These are phyloP conservation scores for Mortierella sp. DNA, from an alignment of 371 early-diverging fungal genomes.

Conservation along the genomic window DNA sequence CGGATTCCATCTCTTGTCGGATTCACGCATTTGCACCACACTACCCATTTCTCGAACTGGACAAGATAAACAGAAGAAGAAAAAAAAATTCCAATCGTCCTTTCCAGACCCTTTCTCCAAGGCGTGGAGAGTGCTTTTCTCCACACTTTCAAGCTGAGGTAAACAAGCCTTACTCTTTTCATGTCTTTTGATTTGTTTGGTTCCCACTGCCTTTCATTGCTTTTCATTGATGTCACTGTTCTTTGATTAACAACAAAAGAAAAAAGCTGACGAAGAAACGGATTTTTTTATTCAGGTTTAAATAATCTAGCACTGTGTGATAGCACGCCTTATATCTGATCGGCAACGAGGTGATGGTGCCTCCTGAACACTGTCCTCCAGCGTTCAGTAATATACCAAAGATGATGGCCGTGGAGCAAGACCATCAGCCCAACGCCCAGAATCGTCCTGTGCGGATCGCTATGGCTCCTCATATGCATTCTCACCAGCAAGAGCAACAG, in stretches of 20 bases:
- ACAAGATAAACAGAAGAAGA: not conserved
- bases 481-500: conserved; percentile 19
- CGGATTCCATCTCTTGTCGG: not conserved
- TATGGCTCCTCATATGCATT: conserved; percentile 3
- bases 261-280: not conserved
- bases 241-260: not conserved
- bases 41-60: not conserved
- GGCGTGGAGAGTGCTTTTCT: conserved; percentile 8
- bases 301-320: not conserved
- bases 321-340: not conserved
- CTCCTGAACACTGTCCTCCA: conserved; percentile 46
- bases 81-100: not conserved
- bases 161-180: not conserved
- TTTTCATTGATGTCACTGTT: not conserved
- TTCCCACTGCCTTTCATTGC: no score
- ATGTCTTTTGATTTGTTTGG: no score
- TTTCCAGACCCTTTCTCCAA: not conserved
- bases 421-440: conserved; percentile 10
- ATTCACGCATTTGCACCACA: not conserved
- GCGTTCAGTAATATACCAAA: conserved; percentile 31
- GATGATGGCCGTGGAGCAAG: conserved; percentile 40
- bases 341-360: conserved; percentile 32
- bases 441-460: not conserved
- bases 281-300: not conserved
- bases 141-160: not conserved